Evolutionary conservation across 2,329 filamentous ascomycete species (phyloP).

Genomic region (Pseudocercospora fijiensis): DNA sequence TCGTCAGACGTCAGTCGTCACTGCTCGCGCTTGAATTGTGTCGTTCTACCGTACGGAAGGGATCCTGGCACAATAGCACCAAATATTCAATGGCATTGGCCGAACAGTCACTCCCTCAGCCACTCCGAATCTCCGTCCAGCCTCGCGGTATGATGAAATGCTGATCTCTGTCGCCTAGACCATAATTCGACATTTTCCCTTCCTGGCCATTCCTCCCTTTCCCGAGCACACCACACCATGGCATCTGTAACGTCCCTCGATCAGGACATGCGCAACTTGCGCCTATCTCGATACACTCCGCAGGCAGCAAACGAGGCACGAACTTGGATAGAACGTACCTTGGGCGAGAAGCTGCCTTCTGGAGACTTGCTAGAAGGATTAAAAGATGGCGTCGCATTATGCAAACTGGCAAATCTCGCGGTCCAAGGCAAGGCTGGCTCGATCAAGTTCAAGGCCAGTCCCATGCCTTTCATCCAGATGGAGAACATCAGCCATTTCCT

Average conservation of each 20-base stretch:
- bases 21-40: background rate
- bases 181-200: background rate
- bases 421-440: constrained; percentile 72
- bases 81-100: background rate
- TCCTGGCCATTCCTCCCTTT: background rate
- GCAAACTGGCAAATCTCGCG: constrained; percentile 86
- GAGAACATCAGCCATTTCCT: constrained; percentile 98
- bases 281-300: constrained; percentile 89
- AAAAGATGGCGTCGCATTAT: constrained; percentile 88
- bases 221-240: constrained; percentile 55
- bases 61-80: constrained; percentile 4
- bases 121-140: constrained; percentile 1
- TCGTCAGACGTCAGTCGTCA: background rate
- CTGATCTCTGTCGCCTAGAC: background rate
- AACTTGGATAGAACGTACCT: constrained; percentile 77
- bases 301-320: constrained; percentile 82
- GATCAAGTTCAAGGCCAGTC: constrained; percentile 84
- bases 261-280: constrained; percentile 90
- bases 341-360: constrained; percentile 70
- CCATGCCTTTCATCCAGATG: constrained; percentile 99
- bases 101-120: background rate
- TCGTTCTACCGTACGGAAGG: too few relatives aligned
- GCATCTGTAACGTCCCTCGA: constrained; percentile 91
- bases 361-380: constrained; percentile 80
- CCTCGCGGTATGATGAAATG: background rate